A percentile compares a stretch with the other conserved stretches of the same genome.
These are phyloP conservation scores for Gracilaria vermiculophylla DNA, from an alignment of 23 red algal species.

Conservation along the genomic window DNA sequence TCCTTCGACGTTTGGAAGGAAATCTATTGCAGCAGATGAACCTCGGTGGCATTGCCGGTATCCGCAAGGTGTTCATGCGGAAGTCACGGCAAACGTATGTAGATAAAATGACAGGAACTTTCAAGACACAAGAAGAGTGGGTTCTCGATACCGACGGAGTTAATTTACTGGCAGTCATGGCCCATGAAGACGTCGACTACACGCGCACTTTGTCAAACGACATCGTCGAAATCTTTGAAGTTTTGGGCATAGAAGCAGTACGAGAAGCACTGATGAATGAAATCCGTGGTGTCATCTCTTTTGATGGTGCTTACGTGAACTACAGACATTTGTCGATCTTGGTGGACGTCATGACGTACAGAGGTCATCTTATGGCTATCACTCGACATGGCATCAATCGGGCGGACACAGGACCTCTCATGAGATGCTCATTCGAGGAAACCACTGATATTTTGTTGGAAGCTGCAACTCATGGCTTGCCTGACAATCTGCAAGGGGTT, in stretches of 20 bases:
- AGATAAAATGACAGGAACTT: conserved; percentile 60
- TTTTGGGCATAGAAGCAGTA: conserved; percentile 94
- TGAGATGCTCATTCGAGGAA: conserved; percentile 97
- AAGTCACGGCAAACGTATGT: conserved; percentile 55
- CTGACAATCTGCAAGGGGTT: conserved; percentile 79
- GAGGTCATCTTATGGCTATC: conserved; percentile 93
- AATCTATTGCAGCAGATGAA: conserved; percentile 76
- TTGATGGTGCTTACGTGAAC: conserved; percentile 94
- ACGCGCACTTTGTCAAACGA: conserved; percentile 95
- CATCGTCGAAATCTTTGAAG: conserved; percentile 88
- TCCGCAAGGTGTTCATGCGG: conserved; percentile 94
- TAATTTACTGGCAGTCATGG: conserved; percentile 84
- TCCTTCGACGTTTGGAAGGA: conserved; percentile 81
- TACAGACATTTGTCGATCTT: conserved; percentile 95
- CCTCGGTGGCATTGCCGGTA: conserved; percentile 84
- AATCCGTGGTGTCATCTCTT: conserved; percentile 91
- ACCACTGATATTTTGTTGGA: conserved; percentile 92
- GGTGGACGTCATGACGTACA: conserved; percentile 92
- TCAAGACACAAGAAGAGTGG: conserved; percentile 80
- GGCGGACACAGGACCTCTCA: conserved; percentile 79
- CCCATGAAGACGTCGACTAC: conserved; percentile 87
- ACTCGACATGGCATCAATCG: conserved; percentile 94
- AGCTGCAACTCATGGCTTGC: conserved; percentile 79
- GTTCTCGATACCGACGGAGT: conserved; percentile 97
- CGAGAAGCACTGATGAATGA: conserved; percentile 84